Evolutionary conservation across 2,329 filamentous ascomycete species (phyloP).

Genomic region (Xylaria sp.): DNA sequence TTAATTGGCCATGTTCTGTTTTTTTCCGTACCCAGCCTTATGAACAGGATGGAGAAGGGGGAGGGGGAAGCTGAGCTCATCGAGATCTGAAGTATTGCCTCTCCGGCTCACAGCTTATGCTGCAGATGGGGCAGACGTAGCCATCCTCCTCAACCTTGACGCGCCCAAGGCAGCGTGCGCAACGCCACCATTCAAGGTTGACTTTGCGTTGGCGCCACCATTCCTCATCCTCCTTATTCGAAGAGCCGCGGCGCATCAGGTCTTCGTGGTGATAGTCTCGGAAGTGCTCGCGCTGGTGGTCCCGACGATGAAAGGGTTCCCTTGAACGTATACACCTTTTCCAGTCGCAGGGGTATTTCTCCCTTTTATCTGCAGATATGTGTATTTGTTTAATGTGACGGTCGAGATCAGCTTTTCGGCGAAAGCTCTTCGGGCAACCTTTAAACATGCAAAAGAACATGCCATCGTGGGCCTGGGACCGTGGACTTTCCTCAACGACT

Average conservation of each 20-base stretch:
- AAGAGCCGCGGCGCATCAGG: constrained; percentile 41
- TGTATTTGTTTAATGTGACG: constrained; percentile 65
- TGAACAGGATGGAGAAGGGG: constrained; percentile 10
- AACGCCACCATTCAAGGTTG: constrained; percentile 63
- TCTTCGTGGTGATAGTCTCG: constrained; percentile 67
- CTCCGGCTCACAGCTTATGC: constrained; percentile 58
- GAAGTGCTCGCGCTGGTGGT: constrained; percentile 68
- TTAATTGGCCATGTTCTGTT: background rate
- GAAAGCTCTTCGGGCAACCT: constrained; percentile 59
- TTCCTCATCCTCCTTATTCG: constrained; percentile 47
- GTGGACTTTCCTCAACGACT: constrained; percentile 32
- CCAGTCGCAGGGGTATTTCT: constrained; percentile 64
- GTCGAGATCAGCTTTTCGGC: constrained; percentile 65
- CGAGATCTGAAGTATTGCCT: constrained; percentile 43
- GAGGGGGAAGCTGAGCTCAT: constrained; percentile 12
- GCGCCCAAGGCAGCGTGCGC: constrained; percentile 62
- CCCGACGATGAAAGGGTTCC: constrained; percentile 63
- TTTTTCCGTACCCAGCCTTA: background rate
- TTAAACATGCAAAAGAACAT: constrained; percentile 40
- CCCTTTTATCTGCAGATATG: constrained; percentile 54
- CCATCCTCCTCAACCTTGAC: constrained; percentile 55
- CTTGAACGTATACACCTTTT: constrained; percentile 57
- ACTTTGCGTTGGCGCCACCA: constrained; percentile 57
- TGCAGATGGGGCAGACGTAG: constrained; percentile 62
- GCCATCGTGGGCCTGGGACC: constrained; percentile 29